Conservation (phyloP, 805 yeast species). For the Tetrapisispora iriomotensis region DNA sequence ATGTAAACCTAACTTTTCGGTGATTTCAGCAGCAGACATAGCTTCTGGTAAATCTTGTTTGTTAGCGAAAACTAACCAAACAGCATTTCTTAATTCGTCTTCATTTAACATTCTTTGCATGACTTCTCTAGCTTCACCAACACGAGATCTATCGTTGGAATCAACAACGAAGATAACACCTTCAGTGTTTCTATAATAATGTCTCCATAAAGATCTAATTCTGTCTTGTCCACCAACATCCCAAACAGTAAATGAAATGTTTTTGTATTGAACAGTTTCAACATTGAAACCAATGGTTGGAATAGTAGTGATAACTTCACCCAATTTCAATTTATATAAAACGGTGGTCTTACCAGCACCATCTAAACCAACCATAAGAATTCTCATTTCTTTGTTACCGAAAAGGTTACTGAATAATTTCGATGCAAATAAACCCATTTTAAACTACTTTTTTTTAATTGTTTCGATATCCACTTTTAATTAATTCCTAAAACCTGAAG, state of each 20-base stretch:
- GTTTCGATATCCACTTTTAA: not conserved
- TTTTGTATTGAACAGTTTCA: constrained; percentile 94
- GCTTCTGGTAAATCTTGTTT: constrained; percentile 99
- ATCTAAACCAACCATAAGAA: constrained; percentile 95
- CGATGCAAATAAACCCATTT: constrained; percentile 93
- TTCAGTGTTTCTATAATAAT: constrained; percentile 96
- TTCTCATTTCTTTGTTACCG: constrained; percentile 97
- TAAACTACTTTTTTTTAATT: too few species aligned
- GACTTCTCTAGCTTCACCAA: constrained; percentile 96
- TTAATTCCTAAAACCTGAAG: too few species aligned
- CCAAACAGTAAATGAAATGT: constrained; percentile 95
- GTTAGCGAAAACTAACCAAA: constrained; percentile 91
- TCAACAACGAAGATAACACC: constrained; percentile 97
- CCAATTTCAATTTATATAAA: constrained; percentile 85
- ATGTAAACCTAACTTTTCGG: constrained; percentile 93
- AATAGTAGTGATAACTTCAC: constrained; percentile 92
- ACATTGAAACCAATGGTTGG: constrained; percentile 97
- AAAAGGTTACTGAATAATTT: constrained; percentile 90
- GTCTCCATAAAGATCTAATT: constrained; percentile 98
- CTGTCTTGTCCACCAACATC: constrained; percentile 99
- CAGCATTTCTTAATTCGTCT: constrained; percentile 95
- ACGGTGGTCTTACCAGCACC: constrained; percentile 99
- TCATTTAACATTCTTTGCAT: constrained; percentile 97
- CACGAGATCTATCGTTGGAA: constrained; percentile 96
- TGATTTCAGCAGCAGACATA: constrained; percentile 97